A percentile compares a stretch with the other conserved stretches of the same genome.
Conservation (phyloP, 2,329 filamentous ascomycete species). For the Boeremia exigua region DNA sequence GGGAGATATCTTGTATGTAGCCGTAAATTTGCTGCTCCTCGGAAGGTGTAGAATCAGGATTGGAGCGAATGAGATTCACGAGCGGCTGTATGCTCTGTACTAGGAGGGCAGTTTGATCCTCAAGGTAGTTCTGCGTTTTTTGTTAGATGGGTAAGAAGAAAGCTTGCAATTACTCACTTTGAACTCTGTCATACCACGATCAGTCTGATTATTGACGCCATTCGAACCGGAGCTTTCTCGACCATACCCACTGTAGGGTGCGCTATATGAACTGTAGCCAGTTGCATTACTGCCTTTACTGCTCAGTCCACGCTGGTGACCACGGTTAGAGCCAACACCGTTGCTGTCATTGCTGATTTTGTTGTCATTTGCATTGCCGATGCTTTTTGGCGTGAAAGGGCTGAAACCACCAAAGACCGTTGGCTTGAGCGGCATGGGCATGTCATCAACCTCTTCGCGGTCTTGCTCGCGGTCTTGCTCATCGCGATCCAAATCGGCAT, state of each 20-base stretch:
- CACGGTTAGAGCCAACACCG: slow-evolving; percentile 4
- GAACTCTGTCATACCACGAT: slow-evolving; percentile 60
- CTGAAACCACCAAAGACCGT: slow-evolving; percentile 21
- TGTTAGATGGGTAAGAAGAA: slow-evolving; percentile 18
- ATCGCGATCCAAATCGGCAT: slow-evolving; percentile 77
- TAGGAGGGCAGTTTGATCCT: slow-evolving; percentile 80
- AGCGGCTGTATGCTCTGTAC: slow-evolving; percentile 84
- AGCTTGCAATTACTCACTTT: slow-evolving; percentile 55
- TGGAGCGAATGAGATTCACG: slow-evolving; percentile 69
- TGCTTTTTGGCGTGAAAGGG: slow-evolving; percentile 28
- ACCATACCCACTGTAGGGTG: slow-evolving; percentile 46
- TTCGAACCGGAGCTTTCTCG: slow-evolving; percentile 40
- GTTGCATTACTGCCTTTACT: slow-evolving; percentile 47
- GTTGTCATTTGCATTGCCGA: slow-evolving; percentile 13
- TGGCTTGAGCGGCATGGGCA: slow-evolving; percentile 45
- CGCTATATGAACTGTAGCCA: slow-evolving; percentile 45
- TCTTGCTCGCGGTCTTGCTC: slow-evolving; percentile 58
- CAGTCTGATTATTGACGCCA: slow-evolving; percentile 30
- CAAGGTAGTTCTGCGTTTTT: slow-evolving; percentile 69
- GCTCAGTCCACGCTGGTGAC: slow-evolving; percentile 29
- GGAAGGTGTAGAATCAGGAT: slow-evolving; percentile 32
- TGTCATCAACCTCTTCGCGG: slow-evolving; percentile 53
- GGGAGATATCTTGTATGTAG: slow-evolving; percentile 74
- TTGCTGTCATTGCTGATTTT: slow-evolving; percentile 6
- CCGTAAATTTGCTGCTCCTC: slow-evolving; percentile 61